These are phyloP conservation scores for Erucastrum elatum DNA, from an alignment of 345 rosid species.

Conservation along the genomic window DNA sequence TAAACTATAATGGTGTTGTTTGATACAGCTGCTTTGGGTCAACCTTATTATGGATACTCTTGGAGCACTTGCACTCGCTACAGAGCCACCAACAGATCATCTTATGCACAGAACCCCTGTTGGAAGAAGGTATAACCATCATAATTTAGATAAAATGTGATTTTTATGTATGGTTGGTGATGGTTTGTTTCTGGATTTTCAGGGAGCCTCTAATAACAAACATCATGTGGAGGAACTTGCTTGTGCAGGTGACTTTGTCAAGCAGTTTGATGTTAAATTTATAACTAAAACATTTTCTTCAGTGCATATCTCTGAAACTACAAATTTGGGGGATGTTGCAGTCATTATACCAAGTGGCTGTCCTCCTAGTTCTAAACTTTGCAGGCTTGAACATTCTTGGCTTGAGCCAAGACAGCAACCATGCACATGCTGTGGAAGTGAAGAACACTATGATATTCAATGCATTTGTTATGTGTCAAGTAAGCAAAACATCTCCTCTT, in stretches of 20 bases:
- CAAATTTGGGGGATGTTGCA: slow-evolving; percentile 37
- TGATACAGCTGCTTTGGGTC: slow-evolving; percentile 87
- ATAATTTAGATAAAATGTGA: no score
- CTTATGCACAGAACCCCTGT: slow-evolving; percentile 92
- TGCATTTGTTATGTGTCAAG: slow-evolving; percentile 90
- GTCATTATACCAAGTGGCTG: slow-evolving; percentile 82
- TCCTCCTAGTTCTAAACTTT: slow-evolving; percentile 90
- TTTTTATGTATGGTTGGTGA: no score
- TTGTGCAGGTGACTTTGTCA: slow-evolving; percentile 62
- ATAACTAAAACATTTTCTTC: not conserved
- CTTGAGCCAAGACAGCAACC: slow-evolving; percentile 42
- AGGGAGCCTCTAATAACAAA: slow-evolving; percentile 98
- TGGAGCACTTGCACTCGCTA: slow-evolving; percentile 98
- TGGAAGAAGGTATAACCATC: slow-evolving; percentile 73
- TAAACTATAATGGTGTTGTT: slow-evolving; percentile 16
- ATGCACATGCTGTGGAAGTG: slow-evolving; percentile 56
- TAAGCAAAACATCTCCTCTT: slow-evolving; percentile 50
- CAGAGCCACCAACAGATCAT: slow-evolving; percentile 97
- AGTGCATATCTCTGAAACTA: slow-evolving; percentile 13
- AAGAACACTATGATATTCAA: slow-evolving; percentile 93
- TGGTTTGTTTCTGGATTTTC: slow-evolving; percentile 19
- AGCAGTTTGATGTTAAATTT: not conserved
- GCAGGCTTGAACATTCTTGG: slow-evolving; percentile 59
- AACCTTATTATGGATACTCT: slow-evolving; percentile 99
- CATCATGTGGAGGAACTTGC: slow-evolving; percentile 96